A percentile compares a stretch with the other conserved stretches of the same genome.
Evolutionary conservation across 148 eudicot species (phyloP).

Genomic region (Arctostaphylos glauca): DNA sequence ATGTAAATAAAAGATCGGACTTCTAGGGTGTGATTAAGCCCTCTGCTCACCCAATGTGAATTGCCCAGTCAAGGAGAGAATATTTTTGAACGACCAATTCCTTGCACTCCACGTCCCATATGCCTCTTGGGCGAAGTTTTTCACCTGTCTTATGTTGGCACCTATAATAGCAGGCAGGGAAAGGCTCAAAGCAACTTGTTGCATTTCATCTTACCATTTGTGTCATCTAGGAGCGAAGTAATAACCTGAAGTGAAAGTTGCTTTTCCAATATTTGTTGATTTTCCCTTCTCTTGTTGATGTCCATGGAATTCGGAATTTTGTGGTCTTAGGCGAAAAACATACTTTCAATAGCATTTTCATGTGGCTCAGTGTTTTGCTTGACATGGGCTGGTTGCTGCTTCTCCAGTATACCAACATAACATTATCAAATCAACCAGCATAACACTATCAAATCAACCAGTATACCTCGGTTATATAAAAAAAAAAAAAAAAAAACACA

Average conservation of each 20-base stretch:
- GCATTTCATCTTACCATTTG: background rate
- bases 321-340: background rate
- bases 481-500: too few relatives aligned
- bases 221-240: background rate
- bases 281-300: background rate
- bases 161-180: background rate
- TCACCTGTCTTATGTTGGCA: background rate
- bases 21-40: background rate
- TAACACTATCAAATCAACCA: background rate
- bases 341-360: background rate
- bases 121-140: background rate
- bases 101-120: background rate
- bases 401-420: background rate
- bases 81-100: too few relatives aligned
- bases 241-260: background rate
- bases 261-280: background rate
- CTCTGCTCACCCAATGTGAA: background rate
- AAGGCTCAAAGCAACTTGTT: conserved; percentile 1
- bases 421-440: background rate
- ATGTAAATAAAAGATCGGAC: background rate
- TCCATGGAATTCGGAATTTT: background rate
- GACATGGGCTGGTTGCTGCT: background rate
- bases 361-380: background rate
- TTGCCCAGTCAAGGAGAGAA: too few relatives aligned
- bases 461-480: too few relatives aligned